Percentiles rank a stretch among this genome's conserved stretches.
These are phyloP conservation scores for Saururus chinensis DNA, from an alignment of 164 flowering plant genomes.

Conservation along the genomic window DNA sequence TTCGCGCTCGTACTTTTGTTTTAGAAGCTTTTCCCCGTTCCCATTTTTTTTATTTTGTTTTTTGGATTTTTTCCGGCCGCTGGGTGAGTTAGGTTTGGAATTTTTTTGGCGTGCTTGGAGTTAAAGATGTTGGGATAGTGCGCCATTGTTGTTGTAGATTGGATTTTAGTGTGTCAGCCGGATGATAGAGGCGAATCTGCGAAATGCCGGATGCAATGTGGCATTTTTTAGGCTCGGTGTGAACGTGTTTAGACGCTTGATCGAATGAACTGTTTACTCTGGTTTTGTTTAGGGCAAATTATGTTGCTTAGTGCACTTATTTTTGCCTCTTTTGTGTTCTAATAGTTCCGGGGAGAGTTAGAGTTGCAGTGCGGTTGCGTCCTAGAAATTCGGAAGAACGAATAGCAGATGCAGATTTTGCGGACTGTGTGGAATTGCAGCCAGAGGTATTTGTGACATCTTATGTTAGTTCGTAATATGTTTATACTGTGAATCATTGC, in stretches of 20 bases:
- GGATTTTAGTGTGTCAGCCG: background rate
- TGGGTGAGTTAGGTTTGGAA: background rate
- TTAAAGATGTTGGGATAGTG: background rate
- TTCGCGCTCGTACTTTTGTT: background rate
- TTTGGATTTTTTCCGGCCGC: background rate
- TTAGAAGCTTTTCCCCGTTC: background rate
- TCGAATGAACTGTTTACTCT: background rate
- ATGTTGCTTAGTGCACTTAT: background rate
- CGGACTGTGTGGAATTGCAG: constrained; percentile 93
- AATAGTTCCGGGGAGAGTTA: constrained; percentile 80
- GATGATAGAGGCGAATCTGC: background rate
- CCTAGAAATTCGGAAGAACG: constrained; percentile 80
- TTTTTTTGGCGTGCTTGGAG: background rate
- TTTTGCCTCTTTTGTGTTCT: constrained; percentile 1
- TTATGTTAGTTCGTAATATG: background rate
- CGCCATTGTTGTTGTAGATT: background rate
- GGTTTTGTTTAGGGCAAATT: background rate
- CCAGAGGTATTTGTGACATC: background rate
- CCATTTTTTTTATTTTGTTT: background rate
- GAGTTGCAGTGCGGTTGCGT: constrained; percentile 91
- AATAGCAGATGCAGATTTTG: constrained; percentile 94
- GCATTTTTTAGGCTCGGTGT: no score
- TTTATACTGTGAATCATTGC: background rate
- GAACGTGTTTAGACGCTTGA: background rate
- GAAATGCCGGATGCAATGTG: background rate